Conservation (phyloP, 441 rosid species). For the Dalechampia spathulata region DNA sequence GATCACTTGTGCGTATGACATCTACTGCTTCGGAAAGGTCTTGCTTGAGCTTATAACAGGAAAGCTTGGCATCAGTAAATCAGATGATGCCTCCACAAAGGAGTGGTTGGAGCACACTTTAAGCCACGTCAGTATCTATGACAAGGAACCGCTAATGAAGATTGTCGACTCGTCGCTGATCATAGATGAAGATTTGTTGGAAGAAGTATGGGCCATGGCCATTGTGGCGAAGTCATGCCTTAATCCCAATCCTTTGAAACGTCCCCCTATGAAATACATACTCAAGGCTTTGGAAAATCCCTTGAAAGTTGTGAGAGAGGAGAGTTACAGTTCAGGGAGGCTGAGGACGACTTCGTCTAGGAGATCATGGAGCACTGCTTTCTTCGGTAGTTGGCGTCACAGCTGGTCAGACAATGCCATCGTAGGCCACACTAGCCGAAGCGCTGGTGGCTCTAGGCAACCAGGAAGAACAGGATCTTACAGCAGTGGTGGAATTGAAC, state of each 20-base stretch:
- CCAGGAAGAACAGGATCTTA: constrained; percentile 60
- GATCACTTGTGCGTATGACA: constrained; percentile 63
- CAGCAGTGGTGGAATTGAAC: constrained; percentile 46
- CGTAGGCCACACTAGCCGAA: constrained; percentile 25
- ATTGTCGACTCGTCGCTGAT: constrained; percentile 79
- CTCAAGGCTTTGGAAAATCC: constrained; percentile 90
- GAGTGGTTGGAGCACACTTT: constrained; percentile 74
- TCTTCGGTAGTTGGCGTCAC: constrained; percentile 86
- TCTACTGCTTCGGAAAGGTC: constrained; percentile 90
- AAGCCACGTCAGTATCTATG: constrained; percentile 53
- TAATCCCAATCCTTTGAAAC: constrained; percentile 73
- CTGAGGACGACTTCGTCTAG: constrained; percentile 73
- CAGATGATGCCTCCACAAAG: constrained; percentile 37
- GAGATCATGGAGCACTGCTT: constrained; percentile 79
- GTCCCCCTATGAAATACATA: constrained; percentile 80
- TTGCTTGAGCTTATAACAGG: constrained; percentile 94
- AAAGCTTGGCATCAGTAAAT: constrained; percentile 62
- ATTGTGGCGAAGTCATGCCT: constrained; percentile 90
- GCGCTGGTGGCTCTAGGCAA: constrained; percentile 44
- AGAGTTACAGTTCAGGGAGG: constrained; percentile 47
- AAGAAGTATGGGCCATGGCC: constrained; percentile 99
- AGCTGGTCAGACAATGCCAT: constrained; percentile 44
- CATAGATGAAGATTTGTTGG: constrained; percentile 82
- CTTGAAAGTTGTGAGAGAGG: constrained; percentile 79
- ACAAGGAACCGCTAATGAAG: constrained; percentile 76